Evolutionary conservation across 257 asterid species (phyloP), one percentile per base, ranked within the genome.

Genomic region (Hygrophila difformis): DNA sequence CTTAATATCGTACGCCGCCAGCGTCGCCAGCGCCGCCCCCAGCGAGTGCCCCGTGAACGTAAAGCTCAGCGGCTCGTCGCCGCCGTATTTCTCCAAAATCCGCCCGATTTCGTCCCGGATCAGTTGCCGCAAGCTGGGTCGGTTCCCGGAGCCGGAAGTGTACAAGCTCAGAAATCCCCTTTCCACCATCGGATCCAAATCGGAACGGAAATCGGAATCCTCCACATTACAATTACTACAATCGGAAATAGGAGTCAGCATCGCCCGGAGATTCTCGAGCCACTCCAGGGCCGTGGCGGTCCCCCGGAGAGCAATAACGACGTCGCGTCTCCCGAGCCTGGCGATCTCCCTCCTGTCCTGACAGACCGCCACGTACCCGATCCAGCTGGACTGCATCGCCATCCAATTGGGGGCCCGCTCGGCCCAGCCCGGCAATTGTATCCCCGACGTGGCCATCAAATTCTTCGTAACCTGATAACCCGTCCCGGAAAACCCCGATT

Each of bases 351-450:
- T 28, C 8, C 53, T 57, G 24, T 89, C 91, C 0, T 89, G 83
- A 24, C 97, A 89, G 0, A 89, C 96, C 0, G 97, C 94, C 9
- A 89, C 86, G 47, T 77, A 89, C 16, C 97, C 97, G 1, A 75
- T 63, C 96, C 97, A 82, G 15, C 97, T 84, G 0, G 97, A 75
- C 12, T 94, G 50, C 40, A 79, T 89, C 35, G 96, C 84, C 97
- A 87, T 81, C 97, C 97, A 87, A 38, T 92, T 77, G 14, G 79
- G 93, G 28, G 81, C 94, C n/a, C 94, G 97, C 0, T 85, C 95
- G 6, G 82, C 91, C 94, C 94, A 89, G 15, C 60, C 71, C 0
- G 97, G 97, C 45, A 89, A 22, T 1, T 95, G 84, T 5, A 89
- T 23, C 0, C 96, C 76, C 13, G 97, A 67, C 0, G 97, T 84